Conservation (phyloP, 495 filamentous ascomycete genomes). For the Elaphomyces granulatus region DNA sequence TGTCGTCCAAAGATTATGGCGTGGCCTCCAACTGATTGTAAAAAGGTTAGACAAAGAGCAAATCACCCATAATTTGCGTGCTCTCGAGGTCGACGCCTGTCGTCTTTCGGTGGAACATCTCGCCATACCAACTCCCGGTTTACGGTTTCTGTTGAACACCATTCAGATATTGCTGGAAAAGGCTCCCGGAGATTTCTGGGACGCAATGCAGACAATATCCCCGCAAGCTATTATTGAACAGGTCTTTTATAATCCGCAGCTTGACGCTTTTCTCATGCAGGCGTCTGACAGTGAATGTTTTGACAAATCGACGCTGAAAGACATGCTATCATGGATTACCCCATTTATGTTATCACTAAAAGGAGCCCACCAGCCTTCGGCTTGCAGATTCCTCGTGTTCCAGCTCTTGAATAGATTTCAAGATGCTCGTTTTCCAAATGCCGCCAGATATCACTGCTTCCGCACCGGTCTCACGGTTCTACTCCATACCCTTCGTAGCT, state of each 20-base stretch:
- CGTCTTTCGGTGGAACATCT: constrained; percentile 65
- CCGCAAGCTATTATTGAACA: constrained; percentile 60
- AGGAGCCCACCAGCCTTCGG: constrained; percentile 50
- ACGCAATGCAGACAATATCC: constrained; percentile 63
- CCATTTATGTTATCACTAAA: constrained; percentile 66
- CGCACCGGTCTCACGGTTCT: constrained; percentile 34
- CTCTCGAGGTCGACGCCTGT: constrained; percentile 66
- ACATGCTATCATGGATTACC: constrained; percentile 56
- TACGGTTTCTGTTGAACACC: constrained; percentile 48
- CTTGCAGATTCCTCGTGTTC: constrained; percentile 53
- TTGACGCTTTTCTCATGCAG: constrained; percentile 42
- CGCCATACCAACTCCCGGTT: constrained; percentile 39
- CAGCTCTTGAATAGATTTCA: constrained; percentile 58
- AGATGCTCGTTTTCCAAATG: constrained; percentile 28
- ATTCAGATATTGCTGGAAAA: constrained; percentile 55
- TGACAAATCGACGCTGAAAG: constrained; percentile 39
- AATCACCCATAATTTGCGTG: constrained; percentile 62
- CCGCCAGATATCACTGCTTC: constrained; percentile 36
- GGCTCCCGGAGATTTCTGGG: constrained; percentile 69
- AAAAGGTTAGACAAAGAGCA: constrained; percentile 54
- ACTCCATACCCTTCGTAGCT: constrained; percentile 35
- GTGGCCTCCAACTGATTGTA: constrained; percentile 55
- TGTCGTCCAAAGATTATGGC: constrained; percentile 56
- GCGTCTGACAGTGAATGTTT: constrained; percentile 40
- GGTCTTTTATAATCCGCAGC: constrained; percentile 56